Base-by-base conservation (phyloP, 2,329 filamentous ascomycete species). In the Penicillium griseofulvum region DNA sequence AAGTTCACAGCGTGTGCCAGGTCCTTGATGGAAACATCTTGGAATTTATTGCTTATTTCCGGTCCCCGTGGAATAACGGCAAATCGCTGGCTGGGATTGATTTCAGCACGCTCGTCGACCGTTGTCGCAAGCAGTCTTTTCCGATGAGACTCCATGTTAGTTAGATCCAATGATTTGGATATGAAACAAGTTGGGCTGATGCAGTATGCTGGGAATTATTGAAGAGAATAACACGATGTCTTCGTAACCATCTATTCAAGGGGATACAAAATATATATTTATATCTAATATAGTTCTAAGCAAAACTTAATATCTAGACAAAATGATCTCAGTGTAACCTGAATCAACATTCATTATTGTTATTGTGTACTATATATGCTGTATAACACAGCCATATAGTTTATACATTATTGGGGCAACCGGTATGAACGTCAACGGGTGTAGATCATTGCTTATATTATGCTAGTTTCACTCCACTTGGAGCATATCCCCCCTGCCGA, bases 1-100 rank as follows among this genome's bases (percentile, higher is more conserved):
- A 33, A 55, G 44, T 65, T 61, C n/a, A 66, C 63, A 1, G 55
- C 58, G 6, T 36, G 53, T 29, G 60, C 51, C 6, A 67, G 31
- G 11, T 60, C 56, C 22, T 57, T 52, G 37, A 66, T 59, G 1
- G 59, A 54, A 34, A 66, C 1, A 5, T 54, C 46, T 26, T 49
- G 55, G 47, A 65, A 65, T 1, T 63, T 64, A 58, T 64, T 41
- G 14, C 54, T 49, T 12, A 64, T 24, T 26, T 64, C 43, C 10
- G 44, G 16, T 12, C 61, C 58, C 43, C 43, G 26, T 4, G 60
- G 56, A 28, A 61, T 50, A 16, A 61, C 47, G 2, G 58, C 60
- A 44, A 61, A 61, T 8, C 45, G 19, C 31, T 55, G 57, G 7
- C 38, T 54, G 1, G 61, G 58, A 8, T 55, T 56, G 12, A 28